Evolutionary conservation across 2,329 filamentous ascomycete species (phyloP), one percentile per base, ranked within the genome.

Genomic region (Diplocarpon mali): DNA sequence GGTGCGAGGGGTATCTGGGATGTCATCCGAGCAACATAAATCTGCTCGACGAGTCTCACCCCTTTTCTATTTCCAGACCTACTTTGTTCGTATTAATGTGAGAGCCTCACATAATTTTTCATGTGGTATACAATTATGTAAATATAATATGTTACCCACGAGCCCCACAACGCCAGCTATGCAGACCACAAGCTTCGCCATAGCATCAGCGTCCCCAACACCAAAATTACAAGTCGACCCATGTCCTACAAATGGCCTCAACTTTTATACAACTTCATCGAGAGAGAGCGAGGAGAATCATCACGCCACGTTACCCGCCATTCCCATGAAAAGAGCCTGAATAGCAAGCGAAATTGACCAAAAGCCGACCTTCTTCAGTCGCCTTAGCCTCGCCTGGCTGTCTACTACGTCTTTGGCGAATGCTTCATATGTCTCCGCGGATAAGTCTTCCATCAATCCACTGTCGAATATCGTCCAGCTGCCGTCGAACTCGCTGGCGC

Each of bases 381-480:
- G 75, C 40, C 90, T 75, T 55, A 87, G 83, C 42, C 88, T 80
- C 53, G 83, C 85, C 62, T 94, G 83, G 57, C 92, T 84, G 65
- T 95, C 84, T 51, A 88, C 81, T 28, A 98, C 87, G 62, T 95
- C 87, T 51, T 80, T 78, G 31, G 88, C 88, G 65, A 98, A 96
- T 0, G 92, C 92, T 57, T 90, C 80, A 62, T 98, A 98, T 42
- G 88, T 88, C 73, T 95, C 92, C 52, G 84, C 86, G 6, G 85
- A 90, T 49, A 94, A 69, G 65, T 98, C 92, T 58, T 94, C 86
- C 82, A 96, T 87, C 42, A 98, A 69, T 1, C 88, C 89, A 57
- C 85, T 92, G 64, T 98, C 92, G 61, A 85, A 96, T 24, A 93
- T 74, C 3, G 89, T 90, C 92, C 92, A 96, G 55, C 84, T 85